A percentile compares a stretch with the other conserved stretches of the same genome.
Conservation (phyloP, 129 eudicot genomes). For the Chrysanthemum makinoi region DNA sequence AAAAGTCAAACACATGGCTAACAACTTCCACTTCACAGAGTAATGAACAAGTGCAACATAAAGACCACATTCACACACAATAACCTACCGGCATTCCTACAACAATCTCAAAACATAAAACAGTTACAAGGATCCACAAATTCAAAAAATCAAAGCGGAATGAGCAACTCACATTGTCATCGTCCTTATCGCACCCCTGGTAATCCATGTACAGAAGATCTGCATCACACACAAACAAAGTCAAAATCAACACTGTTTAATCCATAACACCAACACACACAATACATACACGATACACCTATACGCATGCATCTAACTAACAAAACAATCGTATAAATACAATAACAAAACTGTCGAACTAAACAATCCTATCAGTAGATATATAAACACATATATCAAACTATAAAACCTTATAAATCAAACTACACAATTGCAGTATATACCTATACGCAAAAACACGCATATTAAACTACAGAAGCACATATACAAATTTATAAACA, state of each 20-base stretch:
- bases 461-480: too few species aligned
- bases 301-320: not conserved
- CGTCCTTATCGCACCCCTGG: constrained; percentile 78
- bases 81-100: constrained; percentile 1
- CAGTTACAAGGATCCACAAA: constrained; percentile 29
- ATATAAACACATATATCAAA: too few species aligned
- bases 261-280: not conserved
- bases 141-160: not conserved
- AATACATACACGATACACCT: too few species aligned
- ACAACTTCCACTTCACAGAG: not conserved
- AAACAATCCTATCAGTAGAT: too few species aligned
- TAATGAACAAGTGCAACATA: not conserved
- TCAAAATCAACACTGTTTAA: not conserved
- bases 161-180: constrained; percentile 68
- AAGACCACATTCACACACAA: constrained; percentile 9
- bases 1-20: too few species aligned
- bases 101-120: constrained; percentile 18
- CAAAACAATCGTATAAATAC: too few species aligned
- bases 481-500: too few species aligned
- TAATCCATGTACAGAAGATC: constrained; percentile 88
- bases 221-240: constrained; percentile 27
- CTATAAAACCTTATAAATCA: too few species aligned
- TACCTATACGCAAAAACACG: too few species aligned
- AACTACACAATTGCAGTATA: too few species aligned
- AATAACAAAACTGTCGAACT: too few species aligned